Evolutionary conservation across 306 rosid species (phyloP).

Genomic region (Ziziphus jujuba): DNA sequence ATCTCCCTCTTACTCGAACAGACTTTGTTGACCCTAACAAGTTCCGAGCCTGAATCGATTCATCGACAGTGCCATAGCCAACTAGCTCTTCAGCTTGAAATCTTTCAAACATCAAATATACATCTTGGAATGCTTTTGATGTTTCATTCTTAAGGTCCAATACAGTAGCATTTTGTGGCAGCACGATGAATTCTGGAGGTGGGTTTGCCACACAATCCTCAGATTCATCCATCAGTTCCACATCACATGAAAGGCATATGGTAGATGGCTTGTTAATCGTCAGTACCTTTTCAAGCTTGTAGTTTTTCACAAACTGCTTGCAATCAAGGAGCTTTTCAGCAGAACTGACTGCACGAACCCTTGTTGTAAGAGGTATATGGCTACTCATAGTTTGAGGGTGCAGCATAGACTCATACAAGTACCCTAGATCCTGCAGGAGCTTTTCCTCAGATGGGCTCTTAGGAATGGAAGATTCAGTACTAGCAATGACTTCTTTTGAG

Average conservation of each 20-base stretch:
- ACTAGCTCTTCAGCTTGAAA: conserved; percentile 70
- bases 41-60: conserved; percentile 63
- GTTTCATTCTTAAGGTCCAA: conserved; percentile 70
- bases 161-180: conserved; percentile 58
- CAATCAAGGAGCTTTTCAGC: conserved; percentile 87
- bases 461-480: conserved; percentile 36
- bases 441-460: conserved; percentile 61
- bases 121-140: conserved; percentile 80
- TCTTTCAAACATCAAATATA: conserved; percentile 64
- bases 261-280: conserved; percentile 28
- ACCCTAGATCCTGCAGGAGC: conserved; percentile 66
- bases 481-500: conserved; percentile 29
- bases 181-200: conserved; percentile 70
- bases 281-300: conserved; percentile 40
- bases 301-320: conserved; percentile 92
- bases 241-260: conserved; percentile 54
- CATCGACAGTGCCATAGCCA: conserved; percentile 66
- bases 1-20: conserved; percentile 65
- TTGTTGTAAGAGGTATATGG: conserved; percentile 49
- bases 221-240: conserved; percentile 58
- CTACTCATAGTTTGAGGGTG: conserved; percentile 67
- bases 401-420: conserved; percentile 69
- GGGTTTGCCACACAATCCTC: conserved; percentile 44
- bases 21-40: conserved; percentile 51
- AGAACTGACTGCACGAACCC: conserved; percentile 55